These are phyloP conservation scores for Amanita muscaria DNA, from an alignment of 768 basidiomycete species.

Conservation along the genomic window DNA sequence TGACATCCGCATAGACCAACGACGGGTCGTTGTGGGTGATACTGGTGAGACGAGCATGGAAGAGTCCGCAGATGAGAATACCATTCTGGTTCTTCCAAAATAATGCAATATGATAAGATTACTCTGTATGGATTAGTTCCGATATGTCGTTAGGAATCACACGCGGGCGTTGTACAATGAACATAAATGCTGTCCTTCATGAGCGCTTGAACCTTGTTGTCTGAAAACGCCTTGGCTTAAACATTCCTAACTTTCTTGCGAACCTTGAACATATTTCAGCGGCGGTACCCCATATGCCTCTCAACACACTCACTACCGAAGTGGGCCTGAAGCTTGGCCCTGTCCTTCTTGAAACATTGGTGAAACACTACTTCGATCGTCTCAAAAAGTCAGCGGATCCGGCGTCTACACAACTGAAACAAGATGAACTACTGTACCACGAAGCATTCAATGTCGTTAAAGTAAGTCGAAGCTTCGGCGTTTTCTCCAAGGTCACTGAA, in stretches of 20 bases:
- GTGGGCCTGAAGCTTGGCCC: conserved; percentile 64
- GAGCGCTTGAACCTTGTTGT: no score
- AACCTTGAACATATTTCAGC: no score
- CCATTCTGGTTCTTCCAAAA: conserved; percentile 19
- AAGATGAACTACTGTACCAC: conserved; percentile 76
- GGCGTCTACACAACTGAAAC: conserved; percentile 40
- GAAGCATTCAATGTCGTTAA: conserved; percentile 71
- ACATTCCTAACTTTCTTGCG: no score
- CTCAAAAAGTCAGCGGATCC: conserved; percentile 34
- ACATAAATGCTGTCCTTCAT: no score
- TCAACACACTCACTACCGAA: conserved; percentile 52
- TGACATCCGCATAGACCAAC: conserved; percentile 37
- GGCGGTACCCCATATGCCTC: conserved; percentile 23
- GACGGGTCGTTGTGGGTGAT: conserved; percentile 11
- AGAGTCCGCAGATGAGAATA: conserved; percentile 13
- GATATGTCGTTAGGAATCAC: no score
- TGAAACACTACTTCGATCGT: conserved; percentile 78
- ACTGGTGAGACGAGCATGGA: conserved; percentile 9
- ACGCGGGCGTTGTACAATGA: no score
- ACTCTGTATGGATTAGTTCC: no score
- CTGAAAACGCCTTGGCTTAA: no score
- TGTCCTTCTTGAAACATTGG: conserved; percentile 64
- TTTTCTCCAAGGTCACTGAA: not conserved
- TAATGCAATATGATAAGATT: conserved; percentile 31
- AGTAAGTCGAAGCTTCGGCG: conserved; percentile 29